Evolutionary conservation across 345 rosid species (phyloP), one percentile per base, ranked within the genome.

Genomic region (Populus nigra): DNA sequence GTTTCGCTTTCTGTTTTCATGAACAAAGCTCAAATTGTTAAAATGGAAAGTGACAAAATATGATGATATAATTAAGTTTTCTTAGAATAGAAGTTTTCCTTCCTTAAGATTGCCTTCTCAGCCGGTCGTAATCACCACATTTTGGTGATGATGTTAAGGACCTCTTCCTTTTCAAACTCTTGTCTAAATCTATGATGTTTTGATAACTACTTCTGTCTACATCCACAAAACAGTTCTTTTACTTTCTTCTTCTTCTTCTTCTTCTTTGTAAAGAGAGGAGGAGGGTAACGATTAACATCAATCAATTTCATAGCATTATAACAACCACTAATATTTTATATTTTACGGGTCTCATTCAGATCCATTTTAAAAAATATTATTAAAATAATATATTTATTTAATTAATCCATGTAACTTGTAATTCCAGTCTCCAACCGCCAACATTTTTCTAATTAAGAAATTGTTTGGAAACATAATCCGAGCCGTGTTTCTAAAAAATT

Each of bases 381-480:
- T 33, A 3, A 33, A 33, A 33, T 33, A 4, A 33, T 33, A 33
- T 0, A 33, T 33, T 33, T 33, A 33, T 33, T 33, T 33, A 33
- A 4, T 33, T 33, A 4, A 33, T 33, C 5, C 36, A 31, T 5
- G 0, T 5, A 33, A 33, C 5, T 33, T 33, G 5, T 33, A 4
- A 33, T 33, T 0, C 5, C 0, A 33, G 4, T 33, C 0, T 33
- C 1, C 0, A 33, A 33, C 35, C 0, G 5, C 5, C 5, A 0
- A 33, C 5, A 33, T 1, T 33, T 33, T 33, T 33, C 4, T 33
- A 0, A 33, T 33, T 4, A 33, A 33, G 5, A 5, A 0, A 0
- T 0, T 0, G 5, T 4, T 33, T 33, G 1, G 0, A 33, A 33
- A 33, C 0, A 0, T 0, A 0, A 0, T 4, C 0, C 0, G 0